These are phyloP conservation scores for Zymoseptoria pseudotritici DNA, from an alignment of 2,329 filamentous ascomycete species.

Conservation along the genomic window DNA sequence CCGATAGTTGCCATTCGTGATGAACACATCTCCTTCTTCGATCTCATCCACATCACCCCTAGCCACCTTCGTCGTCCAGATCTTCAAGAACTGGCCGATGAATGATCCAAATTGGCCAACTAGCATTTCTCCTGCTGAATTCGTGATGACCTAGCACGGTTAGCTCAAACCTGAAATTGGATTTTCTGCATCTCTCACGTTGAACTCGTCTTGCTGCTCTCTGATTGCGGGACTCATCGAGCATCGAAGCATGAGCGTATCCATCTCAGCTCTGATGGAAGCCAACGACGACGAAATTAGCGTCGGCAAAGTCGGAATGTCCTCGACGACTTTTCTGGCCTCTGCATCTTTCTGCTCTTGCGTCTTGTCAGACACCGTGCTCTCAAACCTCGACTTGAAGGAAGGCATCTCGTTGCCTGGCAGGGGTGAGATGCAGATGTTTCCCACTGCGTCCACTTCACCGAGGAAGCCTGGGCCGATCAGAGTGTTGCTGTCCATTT, in stretches of 20 bases:
- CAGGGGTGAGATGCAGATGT: constrained; percentile 22
- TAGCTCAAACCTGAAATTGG: background rate
- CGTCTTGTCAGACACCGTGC: constrained; percentile 15
- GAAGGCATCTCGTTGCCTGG: constrained; percentile 21
- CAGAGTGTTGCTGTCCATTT: constrained; percentile 23
- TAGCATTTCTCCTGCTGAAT: constrained; percentile 19
- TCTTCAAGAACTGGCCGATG: constrained; percentile 24
- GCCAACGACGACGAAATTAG: constrained; percentile 20
- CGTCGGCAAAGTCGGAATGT: constrained; percentile 20
- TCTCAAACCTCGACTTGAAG: constrained; percentile 19
- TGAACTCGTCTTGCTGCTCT: constrained; percentile 25
- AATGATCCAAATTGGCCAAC: constrained; percentile 23
- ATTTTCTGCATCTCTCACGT: constrained; percentile 3
- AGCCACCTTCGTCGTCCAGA: constrained; percentile 20
- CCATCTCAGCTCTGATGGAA: constrained; percentile 21
- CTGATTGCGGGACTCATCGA: constrained; percentile 24
- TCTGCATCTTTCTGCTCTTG: constrained; percentile 16
- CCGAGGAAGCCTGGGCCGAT: constrained; percentile 20
- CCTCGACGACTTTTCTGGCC: constrained; percentile 19
- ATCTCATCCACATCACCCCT: constrained; percentile 19
- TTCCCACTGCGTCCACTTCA: constrained; percentile 19
- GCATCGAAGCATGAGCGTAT: constrained; percentile 23
- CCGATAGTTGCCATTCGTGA: constrained; percentile 14
- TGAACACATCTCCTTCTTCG: constrained; percentile 22
- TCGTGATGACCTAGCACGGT: constrained; percentile 16